Evolutionary conservation across 192 early-diverging fungal species (phyloP).

Genomic region (Umbelopsis vinacea): DNA sequence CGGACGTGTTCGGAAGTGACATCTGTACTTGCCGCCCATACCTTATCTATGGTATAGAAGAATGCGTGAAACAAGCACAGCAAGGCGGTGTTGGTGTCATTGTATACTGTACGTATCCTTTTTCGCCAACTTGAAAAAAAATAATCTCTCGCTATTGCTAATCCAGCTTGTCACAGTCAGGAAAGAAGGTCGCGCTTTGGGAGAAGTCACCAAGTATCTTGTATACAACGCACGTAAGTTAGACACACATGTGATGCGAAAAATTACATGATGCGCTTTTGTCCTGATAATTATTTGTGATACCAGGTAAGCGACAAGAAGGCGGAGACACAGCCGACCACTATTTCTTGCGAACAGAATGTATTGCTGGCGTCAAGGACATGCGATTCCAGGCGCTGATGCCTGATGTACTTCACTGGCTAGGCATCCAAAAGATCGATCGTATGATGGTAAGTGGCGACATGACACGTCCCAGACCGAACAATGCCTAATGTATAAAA

Average conservation of each 20-base stretch:
- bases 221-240: conserved; percentile 94
- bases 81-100: conserved; percentile 92
- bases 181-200: conserved; percentile 93
- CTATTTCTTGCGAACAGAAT: conserved; percentile 90
- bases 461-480: not conserved
- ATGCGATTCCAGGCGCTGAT: conserved; percentile 97
- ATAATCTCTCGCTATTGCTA: too few species aligned
- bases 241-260: too few species aligned
- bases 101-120: conserved; percentile 83
- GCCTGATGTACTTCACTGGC: conserved; percentile 97
- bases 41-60: conserved; percentile 88
- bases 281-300: not conserved
- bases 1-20: conserved; percentile 83
- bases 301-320: conserved; percentile 57
- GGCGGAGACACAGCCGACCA: conserved; percentile 88
- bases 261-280: too few species aligned
- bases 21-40: conserved; percentile 87
- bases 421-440: conserved; percentile 93
- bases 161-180: conserved; percentile 58
- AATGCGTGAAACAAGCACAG: conserved; percentile 87
- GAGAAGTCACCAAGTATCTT: conserved; percentile 95
- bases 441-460: conserved; percentile 71
- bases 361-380: conserved; percentile 91
- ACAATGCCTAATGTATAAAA: conserved; percentile 49
- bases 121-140: too few species aligned